A percentile compares a stretch with the other conserved stretches of the same genome.
These are phyloP conservation scores for Hortaea sp. DNA, from an alignment of 2,329 filamentous ascomycete species.

Conservation along the genomic window DNA sequence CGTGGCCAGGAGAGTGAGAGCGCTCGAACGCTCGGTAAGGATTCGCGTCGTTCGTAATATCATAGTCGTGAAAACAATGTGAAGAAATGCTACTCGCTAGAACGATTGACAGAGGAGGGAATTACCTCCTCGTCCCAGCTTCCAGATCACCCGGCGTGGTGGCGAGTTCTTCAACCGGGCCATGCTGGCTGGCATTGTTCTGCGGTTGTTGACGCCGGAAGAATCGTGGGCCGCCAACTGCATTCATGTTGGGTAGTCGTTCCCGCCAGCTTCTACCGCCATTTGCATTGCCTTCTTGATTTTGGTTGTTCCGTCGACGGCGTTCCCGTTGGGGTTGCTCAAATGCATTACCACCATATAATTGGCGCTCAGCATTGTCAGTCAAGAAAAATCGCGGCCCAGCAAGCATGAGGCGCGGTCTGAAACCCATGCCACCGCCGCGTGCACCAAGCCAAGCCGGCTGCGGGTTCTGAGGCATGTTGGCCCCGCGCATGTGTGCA, in stretches of 20 bases:
- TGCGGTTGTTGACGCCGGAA: slow-evolving; percentile 12
- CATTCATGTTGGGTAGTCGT: slow-evolving; percentile 12
- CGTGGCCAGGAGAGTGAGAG: not conserved
- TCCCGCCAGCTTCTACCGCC: slow-evolving; percentile 12
- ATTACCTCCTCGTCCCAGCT: slow-evolving; percentile 13
- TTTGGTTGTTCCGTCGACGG: not conserved
- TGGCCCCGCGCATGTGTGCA: slow-evolving; percentile 3
- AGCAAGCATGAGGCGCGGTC: slow-evolving; percentile 18
- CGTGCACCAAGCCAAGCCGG: slow-evolving; percentile 19
- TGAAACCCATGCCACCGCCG: slow-evolving; percentile 13
- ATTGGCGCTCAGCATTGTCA: slow-evolving; percentile 5
- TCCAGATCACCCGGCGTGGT: slow-evolving; percentile 18
- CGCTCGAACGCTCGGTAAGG: not conserved
- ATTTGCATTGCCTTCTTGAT: not conserved
- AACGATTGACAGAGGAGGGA: no score
- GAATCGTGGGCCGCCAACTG: slow-evolving; percentile 14
- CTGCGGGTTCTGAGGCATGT: slow-evolving; percentile 16
- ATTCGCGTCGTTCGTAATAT: not conserved
- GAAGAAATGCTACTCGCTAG: not conserved
- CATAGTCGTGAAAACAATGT: not conserved
- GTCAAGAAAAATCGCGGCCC: slow-evolving; percentile 17
- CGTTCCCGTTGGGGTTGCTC: slow-evolving; percentile 2
- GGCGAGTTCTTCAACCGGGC: slow-evolving; percentile 10
- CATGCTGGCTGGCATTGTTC: slow-evolving; percentile 6
- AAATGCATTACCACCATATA: not conserved